Evolutionary conservation across 2,329 filamentous ascomycete genomes (phyloP), one percentile per base, ranked within the genome.

Genomic region (Neonectria magnoliae): DNA sequence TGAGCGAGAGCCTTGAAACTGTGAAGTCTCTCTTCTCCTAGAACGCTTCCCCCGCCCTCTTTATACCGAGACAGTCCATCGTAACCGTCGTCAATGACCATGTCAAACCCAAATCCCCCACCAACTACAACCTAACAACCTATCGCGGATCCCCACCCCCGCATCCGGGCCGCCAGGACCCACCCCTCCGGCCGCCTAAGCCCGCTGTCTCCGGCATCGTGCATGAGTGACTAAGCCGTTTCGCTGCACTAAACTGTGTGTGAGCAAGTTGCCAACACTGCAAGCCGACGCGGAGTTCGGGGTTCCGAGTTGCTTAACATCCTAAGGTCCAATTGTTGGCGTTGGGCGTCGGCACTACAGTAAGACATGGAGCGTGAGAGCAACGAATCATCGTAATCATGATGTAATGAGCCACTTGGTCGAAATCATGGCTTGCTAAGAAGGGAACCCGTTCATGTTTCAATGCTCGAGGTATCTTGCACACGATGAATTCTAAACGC

Each of bases 381-480:
- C 5, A 16, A 16, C 33, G 2, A 36, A 5, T 36, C 5, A 36
- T 36, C 5, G 33, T 14, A 18, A 18, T 4, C 33, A 36, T 36
- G 13, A 7, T 38, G 14, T n/a, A 38, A 2, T 38, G 18, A 7
- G 25, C 31, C 27, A 29, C 25, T 10, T 50, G 4, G 13, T 50
- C 14, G 14, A 48, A 16, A 33, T 16, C 14, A 51, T 18, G 31
- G n/a, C 4, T 20, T 51, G 47, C 9, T 13, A 33, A 33, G 36
- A 51, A 31, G n/a, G n/a, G 18, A 33, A 36, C 48, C 48, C 48
- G 48, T 29, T 51, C 20, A 52, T 56, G 47, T 52, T 67, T 22
- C 57, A 63, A 53, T 58, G 50, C 48, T 42, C 68, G 62, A 73
- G 71, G 66, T 72, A 72, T 68, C 60, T 59, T 52, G 44, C 69